These are phyloP conservation scores for Debaryomyces prosopidis DNA, from an alignment of 805 yeast species.

Conservation along the genomic window DNA sequence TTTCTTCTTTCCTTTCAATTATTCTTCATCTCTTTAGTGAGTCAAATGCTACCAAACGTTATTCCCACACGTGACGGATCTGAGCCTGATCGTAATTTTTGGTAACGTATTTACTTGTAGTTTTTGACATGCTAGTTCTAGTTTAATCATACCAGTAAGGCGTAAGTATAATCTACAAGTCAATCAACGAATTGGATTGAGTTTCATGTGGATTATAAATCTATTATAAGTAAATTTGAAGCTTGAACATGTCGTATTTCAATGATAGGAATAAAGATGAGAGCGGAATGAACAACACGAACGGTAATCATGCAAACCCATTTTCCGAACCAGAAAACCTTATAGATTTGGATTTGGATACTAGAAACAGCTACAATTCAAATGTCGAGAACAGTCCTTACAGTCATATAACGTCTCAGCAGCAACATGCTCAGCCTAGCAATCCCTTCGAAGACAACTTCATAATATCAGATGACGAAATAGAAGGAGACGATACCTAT, in stretches of 20 bases:
- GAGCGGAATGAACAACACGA: neutral
- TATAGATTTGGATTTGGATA: slow-evolving; percentile 31
- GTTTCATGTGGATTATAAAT: too few species aligned
- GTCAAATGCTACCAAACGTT: neutral
- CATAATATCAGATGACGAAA: slow-evolving; percentile 37
- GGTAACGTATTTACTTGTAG: neutral
- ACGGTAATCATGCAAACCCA: slow-evolving; percentile 12
- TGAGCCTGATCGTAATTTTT: neutral
- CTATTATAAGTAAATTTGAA: neutral
- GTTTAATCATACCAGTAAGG: too few species aligned
- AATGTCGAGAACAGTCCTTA: slow-evolving; percentile 5
- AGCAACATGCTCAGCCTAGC: slow-evolving; percentile 5
- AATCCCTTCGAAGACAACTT: slow-evolving; percentile 38
- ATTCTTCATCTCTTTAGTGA: neutral
- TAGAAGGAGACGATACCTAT: slow-evolving; percentile 13
- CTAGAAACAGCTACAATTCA: slow-evolving; percentile 5
- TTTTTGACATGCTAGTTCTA: neutral
- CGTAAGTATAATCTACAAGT: too few species aligned
- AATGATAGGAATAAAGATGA: neutral
- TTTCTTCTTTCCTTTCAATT: neutral
- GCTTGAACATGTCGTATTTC: neutral
- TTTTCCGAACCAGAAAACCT: slow-evolving; percentile 25
- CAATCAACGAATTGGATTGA: too few species aligned
- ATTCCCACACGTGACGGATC: neutral
- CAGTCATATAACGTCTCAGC: slow-evolving; percentile 1